Base-by-base conservation (phyloP, 805 yeast species). In the Kregervanrija delftensis region DNA sequence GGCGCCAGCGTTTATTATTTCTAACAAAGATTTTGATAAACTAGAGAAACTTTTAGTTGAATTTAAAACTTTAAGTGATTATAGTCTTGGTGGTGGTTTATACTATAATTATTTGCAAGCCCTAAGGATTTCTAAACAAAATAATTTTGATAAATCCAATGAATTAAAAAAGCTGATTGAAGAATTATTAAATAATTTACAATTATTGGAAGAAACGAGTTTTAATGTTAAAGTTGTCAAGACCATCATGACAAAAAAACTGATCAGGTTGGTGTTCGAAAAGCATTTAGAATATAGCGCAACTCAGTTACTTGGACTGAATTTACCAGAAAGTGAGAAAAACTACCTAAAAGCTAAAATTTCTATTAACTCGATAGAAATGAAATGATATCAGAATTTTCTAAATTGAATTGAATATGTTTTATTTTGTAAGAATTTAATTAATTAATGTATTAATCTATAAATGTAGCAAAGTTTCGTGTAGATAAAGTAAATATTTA, bases 1-100 rank as follows among this genome's bases (percentile, higher is more conserved):
- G 30, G 98, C 91, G 0, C 98, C 98, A 8, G 60, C 63, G 11
- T 74, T 82, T 3, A 76, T 90, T 1, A 73, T 81, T 12, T 68
- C 74, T n/a, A 72, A 74, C 45, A 64, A 52, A 5, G 50, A 37
- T 41, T 51, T 47, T 37, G 55, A 31, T 6, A 50, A 56, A 10
- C 52, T 78, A n/a, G 53, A 57, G n/a, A 47, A 45, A 1, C 49
- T 83, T 9, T 76, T 37, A 44, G 57, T 2, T 48, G 58, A 74
- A 75, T 60, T 83, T 81, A 11, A 63, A 60, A 33, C 55, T 56
- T 44, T 61, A 58, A 17, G 74, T 3, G 67, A 66, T 35, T 83
- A 85, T 83, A 61, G 67, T 15, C 62, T 61, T 30, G 86, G 86
- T 1, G 77, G 83, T 28, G 81, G 76, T 0, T 65, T 83, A 5